Evolutionary conservation across 2,329 filamentous ascomycete species (phyloP).

Genomic region (Apiospora aurea): DNA sequence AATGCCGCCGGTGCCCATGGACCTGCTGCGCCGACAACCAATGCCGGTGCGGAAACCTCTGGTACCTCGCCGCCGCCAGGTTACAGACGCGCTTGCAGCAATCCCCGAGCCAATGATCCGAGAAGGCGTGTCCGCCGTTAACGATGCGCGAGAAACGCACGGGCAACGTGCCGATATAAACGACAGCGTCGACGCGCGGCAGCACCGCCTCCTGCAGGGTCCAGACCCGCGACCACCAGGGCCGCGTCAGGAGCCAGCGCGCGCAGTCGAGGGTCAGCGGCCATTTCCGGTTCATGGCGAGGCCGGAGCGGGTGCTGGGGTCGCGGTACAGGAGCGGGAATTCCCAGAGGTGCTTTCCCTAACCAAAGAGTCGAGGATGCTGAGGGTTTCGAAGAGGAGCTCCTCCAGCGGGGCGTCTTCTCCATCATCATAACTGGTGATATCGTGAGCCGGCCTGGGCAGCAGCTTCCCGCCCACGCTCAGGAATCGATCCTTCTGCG

Average conservation of each 20-base stretch:
- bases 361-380: background rate
- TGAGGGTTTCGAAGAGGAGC: background rate
- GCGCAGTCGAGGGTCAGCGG: background rate
- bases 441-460: background rate
- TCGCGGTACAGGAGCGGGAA: background rate
- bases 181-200: background rate
- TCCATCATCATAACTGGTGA: no score
- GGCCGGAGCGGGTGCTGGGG: no score
- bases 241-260: slow-evolving; percentile 8
- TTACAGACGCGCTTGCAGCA: slow-evolving; percentile 16
- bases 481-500: background rate
- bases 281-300: slow-evolving; percentile 9
- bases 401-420: background rate
- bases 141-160: slow-evolving; percentile 14
- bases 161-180: slow-evolving; percentile 9
- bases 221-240: slow-evolving; percentile 16
- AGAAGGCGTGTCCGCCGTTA: background rate
- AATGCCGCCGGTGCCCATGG: background rate
- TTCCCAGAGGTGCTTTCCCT: slow-evolving; percentile 13
- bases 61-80: slow-evolving; percentile 8
- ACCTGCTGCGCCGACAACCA: background rate
- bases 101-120: background rate
- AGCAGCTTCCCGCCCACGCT: background rate
- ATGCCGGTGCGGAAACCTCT: background rate
- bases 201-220: slow-evolving; percentile 18